Percentiles rank a stretch among this genome's conserved stretches.
These are phyloP conservation scores for Termitomyces sp. DNA, from an alignment of 768 basidiomycete genomes.

Conservation along the genomic window DNA sequence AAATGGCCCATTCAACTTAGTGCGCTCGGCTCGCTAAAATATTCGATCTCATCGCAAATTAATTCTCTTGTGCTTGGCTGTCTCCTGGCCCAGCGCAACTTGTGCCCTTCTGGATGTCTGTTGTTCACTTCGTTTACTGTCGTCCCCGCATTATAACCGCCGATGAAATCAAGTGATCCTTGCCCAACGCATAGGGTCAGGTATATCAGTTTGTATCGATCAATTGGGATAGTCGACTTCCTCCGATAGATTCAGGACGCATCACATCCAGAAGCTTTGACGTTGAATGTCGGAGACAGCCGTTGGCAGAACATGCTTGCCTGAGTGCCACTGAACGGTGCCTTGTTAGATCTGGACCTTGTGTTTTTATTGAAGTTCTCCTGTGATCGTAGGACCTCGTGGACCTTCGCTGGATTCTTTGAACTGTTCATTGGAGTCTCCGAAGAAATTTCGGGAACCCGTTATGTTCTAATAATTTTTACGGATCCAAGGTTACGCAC, in stretches of 20 bases:
- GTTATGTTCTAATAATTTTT: neutral
- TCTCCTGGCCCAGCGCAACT: neutral
- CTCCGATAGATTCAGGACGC: neutral
- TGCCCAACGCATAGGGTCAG: neutral
- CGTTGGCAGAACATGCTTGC: conserved; percentile 12
- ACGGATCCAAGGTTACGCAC: conserved; percentile 13
- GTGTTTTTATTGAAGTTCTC: neutral
- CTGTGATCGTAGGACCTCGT: neutral
- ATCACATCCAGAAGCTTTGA: conserved; percentile 1
- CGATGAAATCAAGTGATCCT: neutral
- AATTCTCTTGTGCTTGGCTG: neutral
- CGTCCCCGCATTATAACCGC: neutral
- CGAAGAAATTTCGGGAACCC: too few relatives aligned
- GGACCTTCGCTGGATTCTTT: neutral
- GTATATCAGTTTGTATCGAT: neutral
- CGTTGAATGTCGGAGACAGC: neutral
- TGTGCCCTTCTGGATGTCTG: neutral
- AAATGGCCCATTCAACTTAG: neutral
- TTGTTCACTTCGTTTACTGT: neutral
- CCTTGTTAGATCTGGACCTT: neutral
- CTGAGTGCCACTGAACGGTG: neutral
- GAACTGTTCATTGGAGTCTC: too few relatives aligned
- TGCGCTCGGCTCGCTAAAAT: conserved; percentile 1
- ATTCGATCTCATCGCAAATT: conserved; percentile 15
- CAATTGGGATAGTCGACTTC: neutral